A percentile compares a stretch with the other conserved stretches of the same genome.
phyloP scores from a whole-genome alignment of 176 grass and related monocot species.

The Coix lacrymajobi region DNA sequence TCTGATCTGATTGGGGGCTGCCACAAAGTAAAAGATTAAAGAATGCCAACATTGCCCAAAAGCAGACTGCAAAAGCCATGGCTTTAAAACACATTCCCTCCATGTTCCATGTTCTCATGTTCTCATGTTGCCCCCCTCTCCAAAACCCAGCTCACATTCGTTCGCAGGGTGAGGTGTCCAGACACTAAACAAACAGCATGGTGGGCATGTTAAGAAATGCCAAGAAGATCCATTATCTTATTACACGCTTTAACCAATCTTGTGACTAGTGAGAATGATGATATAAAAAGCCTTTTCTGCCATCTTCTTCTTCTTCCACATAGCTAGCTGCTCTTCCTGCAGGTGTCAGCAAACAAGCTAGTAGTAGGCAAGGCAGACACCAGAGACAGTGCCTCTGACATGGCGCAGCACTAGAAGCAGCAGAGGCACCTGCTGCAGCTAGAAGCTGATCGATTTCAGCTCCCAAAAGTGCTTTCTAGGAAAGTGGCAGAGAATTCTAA shows the following conservation, averaged over 20 bases:
- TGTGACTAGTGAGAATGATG: conserved; percentile 11
- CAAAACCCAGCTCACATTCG: conserved; percentile 32
- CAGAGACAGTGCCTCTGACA: conserved; percentile 38
- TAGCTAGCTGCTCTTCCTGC: conserved; percentile 25
- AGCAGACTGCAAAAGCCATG: conserved; percentile 50
- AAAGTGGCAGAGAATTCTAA: conserved; percentile 1
- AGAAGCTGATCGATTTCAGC: neutral
- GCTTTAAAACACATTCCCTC: conserved; percentile 73
- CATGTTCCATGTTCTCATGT: conserved; percentile 94
- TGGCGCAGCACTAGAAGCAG: conserved; percentile 46
- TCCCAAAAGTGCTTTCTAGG: conserved; percentile 4
- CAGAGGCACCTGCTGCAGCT: conserved; percentile 17
- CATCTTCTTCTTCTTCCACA: conserved; percentile 3
- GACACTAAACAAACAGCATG: conserved; percentile 30
- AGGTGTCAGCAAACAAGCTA: conserved; percentile 6
- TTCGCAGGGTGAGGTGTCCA: conserved; percentile 40
- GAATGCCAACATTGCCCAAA: conserved; percentile 26
- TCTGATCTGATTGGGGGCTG: conserved; percentile 15
- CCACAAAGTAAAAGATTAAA: conserved; percentile 38
- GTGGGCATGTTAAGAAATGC: conserved; percentile 43
- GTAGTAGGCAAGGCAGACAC: neutral
- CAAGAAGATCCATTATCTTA: conserved; percentile 28
- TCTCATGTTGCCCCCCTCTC: conserved; percentile 28
- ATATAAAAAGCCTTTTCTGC: conserved; percentile 44
- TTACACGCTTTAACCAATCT: conserved; percentile 7